A percentile compares a stretch with the other conserved stretches of the same genome.
These are phyloP conservation scores for Rhynchospora tenuis DNA, from an alignment of 176 grass and related monocot species.

Conservation along the genomic window DNA sequence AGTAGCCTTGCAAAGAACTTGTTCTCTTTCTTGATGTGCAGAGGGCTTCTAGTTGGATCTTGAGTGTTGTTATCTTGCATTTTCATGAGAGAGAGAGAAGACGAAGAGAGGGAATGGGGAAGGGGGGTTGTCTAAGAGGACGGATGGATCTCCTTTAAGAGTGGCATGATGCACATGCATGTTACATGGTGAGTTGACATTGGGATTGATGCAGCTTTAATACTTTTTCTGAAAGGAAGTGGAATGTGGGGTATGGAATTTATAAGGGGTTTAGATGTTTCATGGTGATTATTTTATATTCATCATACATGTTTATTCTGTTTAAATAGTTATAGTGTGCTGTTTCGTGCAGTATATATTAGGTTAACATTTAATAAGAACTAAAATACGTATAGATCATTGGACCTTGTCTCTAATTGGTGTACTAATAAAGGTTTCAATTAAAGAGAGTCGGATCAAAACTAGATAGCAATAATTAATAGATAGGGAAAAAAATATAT, in stretches of 20 bases:
- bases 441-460: not conserved
- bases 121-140: not conserved
- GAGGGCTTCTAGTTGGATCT: constrained; percentile 46
- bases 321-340: not conserved
- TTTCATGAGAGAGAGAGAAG: not conserved
- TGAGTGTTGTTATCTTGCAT: constrained; percentile 1
- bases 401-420: not conserved
- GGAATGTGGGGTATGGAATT: constrained; percentile 27
- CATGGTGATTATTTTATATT: not conserved
- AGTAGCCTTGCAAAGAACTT: constrained; percentile 83
- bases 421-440: not conserved
- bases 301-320: not conserved
- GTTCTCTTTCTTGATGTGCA: constrained; percentile 65
- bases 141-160: constrained; percentile 16
- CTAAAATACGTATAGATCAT: not conserved
- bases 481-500: no score
- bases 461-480: no score
- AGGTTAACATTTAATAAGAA: not conserved
- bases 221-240: constrained; percentile 17
- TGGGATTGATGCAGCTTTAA: constrained; percentile 23
- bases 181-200: constrained; percentile 24
- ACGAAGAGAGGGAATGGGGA: not conserved
- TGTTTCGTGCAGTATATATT: not conserved
- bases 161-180: constrained; percentile 26
- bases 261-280: constrained; percentile 28